Evolutionary conservation across 2,329 filamentous ascomycete genomes (phyloP), one percentile per base, ranked within the genome.

Genomic region (Didymella sp.): DNA sequence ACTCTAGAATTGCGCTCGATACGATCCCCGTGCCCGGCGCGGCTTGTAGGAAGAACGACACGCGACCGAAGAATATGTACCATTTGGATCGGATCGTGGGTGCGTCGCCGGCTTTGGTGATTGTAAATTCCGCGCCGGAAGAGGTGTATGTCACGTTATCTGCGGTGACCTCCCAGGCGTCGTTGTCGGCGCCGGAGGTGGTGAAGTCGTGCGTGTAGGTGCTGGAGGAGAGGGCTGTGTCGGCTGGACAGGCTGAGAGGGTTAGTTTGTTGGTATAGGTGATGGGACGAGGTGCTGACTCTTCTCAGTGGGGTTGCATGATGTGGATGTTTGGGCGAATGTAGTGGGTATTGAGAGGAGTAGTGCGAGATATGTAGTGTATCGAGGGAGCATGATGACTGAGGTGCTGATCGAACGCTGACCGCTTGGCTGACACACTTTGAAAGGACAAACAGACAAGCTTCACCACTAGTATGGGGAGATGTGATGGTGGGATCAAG

Each of bases 41-140:
- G 6, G 89, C 89, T 77, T 90, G 89, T 78, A 95, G 83, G 63
- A 85, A 80, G 54, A 94, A 82, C 74, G 93, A 90, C 52, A 91
- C 87, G 53, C 87, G 85, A 47, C 91, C 91, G 64, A 89, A 92
- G 80, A 95, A 92, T 77, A 96, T 90, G 79, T 92, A 94, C 75
- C 93, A 94, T 65, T 87, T 86, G 42, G 89, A 87, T 60, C 87
- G 84, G 57, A 96, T 83, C 1, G 91, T 95, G 0, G 82, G 82
- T 1, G 81, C 78, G 51, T 83, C 74, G 22, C 74, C 76, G 11
- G 73, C 70, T 51, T 77, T 78, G 42, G 62, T 71, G 63, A 84
- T 80, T 22, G 71, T 77, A 69, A 84, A 83, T 19, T 77, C 72
- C 25, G 78, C 79, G 15, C 81, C 82, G 7, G 77, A 69, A 6